Base-by-base conservation (phyloP, 2,329 filamentous ascomycete species). In the Cladosporium oxysporum region DNA sequence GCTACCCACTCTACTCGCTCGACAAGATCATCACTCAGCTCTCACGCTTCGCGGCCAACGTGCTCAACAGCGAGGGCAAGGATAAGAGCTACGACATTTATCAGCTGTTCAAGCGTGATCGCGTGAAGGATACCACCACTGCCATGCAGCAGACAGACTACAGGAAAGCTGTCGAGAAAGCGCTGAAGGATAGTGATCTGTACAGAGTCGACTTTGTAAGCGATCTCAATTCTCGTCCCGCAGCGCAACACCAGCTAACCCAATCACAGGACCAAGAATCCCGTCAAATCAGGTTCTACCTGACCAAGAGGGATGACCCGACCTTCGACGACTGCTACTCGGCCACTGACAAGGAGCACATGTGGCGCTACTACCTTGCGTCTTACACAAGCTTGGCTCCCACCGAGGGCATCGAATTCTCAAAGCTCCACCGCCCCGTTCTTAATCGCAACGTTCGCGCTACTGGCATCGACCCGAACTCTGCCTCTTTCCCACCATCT, bases 351-450 rank as follows among this genome's bases (percentile, higher is more conserved):
- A 69, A 66, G 11, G 84, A 88, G 69, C 84, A 84, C 68, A 82
- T 88, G 47, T 99, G 95, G 95, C 91, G 94, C 72, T 96, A 96
- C 80, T 99, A 99, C 76, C 92, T 97, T 66, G 93, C 94, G 21
- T 93, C 93, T 0, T 98, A 91, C 78, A 91, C 92, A 71, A 91
- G 92, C 69, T 86, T 93, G 28, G 92, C 97, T 74, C 91, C 92
- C 1, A 99, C 95, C 0, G 83, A 81, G 62, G 78, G 79, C 52
- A 75, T 83, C 29, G 69, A 73, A 18, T 63, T 66, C 18, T 63
- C 50, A 21, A 55, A 58, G 16, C 64, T 82, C n/a, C 69, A 72
- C 31, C 73, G 76, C 11, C 80, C 81, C 0, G 78, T 81, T 66
- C 75, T 82, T 21, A 64, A 69, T 10, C 71, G 73, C 55, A 81